Conservation (phyloP, 2,329 filamentous ascomycete genomes). For the Paracorniculantispora psalliotae region DNA sequence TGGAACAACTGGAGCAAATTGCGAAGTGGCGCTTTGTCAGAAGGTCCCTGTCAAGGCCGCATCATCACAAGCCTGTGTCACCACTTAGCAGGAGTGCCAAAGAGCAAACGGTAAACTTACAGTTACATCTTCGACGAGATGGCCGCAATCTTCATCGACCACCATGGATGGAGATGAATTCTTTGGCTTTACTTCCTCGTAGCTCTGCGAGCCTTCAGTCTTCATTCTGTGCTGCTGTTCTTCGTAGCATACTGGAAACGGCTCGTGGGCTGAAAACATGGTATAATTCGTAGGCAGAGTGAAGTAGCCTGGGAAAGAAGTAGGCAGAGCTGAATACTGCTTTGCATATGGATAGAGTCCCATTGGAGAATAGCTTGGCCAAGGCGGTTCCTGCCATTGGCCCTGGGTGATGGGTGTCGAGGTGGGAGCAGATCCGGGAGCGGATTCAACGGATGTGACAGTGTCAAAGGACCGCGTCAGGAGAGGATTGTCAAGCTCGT, state of each 20-base stretch:
- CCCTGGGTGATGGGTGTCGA: not conserved
- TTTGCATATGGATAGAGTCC: not conserved
- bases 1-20: not conserved
- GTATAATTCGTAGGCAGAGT: not conserved
- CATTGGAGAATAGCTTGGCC: not conserved
- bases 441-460: not conserved
- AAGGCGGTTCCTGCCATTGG: not conserved
- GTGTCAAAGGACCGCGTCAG: constrained; percentile 11
- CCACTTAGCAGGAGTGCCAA: not conserved
- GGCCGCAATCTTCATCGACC: not conserved
- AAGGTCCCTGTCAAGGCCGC: not conserved
- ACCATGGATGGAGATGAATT: not conserved
- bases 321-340: not conserved
- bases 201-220: not conserved
- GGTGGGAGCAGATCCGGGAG: constrained; percentile 4
- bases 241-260: not conserved
- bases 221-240: not conserved
- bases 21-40: not conserved
- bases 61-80: not conserved
- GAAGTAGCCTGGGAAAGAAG: not conserved
- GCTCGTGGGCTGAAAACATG: constrained; percentile 1
- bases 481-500: constrained; percentile 3
- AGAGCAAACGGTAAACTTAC: not conserved
- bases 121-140: not conserved
- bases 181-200: not conserved